Evolutionary conservation across 352 stramenopile species (phyloP), one percentile per base, ranked within the genome.

Genomic region (Phytophthora cajani): DNA sequence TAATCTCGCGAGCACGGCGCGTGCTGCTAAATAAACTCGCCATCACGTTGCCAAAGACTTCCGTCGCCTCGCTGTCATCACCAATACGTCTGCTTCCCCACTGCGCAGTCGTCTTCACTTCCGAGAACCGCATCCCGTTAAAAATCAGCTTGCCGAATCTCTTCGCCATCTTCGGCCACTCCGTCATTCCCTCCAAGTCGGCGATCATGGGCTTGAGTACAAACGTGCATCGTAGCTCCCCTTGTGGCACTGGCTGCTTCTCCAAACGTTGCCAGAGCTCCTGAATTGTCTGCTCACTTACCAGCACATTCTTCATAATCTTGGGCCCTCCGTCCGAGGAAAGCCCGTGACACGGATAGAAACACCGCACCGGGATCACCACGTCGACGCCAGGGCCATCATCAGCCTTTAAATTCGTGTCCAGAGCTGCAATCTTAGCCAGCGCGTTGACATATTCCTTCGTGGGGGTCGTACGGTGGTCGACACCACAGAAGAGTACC

Each of bases 391-490:
- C 59, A 57, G 46, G 10, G 1, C 6, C 8, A 33, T 38, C n/a
- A 1, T 17, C 2, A 19, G 5, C 2, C 7, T 58, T 32, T 17
- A 58, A 17, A 9, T 14, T 44, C 3, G 2, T n/a, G 12, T 58
- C 21, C 38, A 60, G 10, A 1, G 23, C 19, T 21, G 61, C 61
- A 61, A 67, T 67, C 12, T 49, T 55, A 8, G 23, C 23, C n/a
- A 67, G 19, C 6, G 50, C 27, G 12, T 55, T 46, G 1, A 54
- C 12, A 14, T 50, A 67, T 4, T 46, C 36, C 3, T 23, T 5
- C 53, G 30, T 50, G 5, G 23, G 51, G 1, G 60, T 42, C 1
- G 27, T 33, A 7, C 27, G 51, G n/a, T 67, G 61, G 12, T 23
- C 16, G 2, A 40, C 44, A 11, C 42, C 51, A 14, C 53, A 67